A percentile compares a stretch with the other conserved stretches of the same genome.
Conservation (phyloP, 768 basidiomycete genomes). For the Ramaria sp. region DNA sequence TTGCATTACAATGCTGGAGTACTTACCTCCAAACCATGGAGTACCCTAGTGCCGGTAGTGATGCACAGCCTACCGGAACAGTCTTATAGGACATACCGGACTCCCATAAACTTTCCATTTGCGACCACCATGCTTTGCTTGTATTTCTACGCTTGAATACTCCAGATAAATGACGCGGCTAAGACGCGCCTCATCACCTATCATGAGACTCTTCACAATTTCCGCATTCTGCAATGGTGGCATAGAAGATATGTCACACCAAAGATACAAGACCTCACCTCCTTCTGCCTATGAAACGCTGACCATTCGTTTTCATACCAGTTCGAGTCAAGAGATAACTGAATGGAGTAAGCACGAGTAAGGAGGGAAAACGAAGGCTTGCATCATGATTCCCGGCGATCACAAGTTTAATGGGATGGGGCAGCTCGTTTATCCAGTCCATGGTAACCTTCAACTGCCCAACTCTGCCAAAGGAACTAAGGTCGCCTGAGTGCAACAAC, state of each 20-base stretch:
- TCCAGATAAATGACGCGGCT: slow-evolving; percentile 5
- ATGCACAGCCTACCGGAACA: not conserved
- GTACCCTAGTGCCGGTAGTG: not conserved
- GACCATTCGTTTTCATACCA: slow-evolving; percentile 5
- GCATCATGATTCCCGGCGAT: slow-evolving; percentile 4
- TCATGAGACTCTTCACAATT: not conserved
- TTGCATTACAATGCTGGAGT: not conserved
- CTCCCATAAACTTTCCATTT: slow-evolving; percentile 7
- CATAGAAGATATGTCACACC: not conserved
- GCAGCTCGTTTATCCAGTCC: slow-evolving; percentile 4
- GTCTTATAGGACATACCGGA: slow-evolving; percentile 1
- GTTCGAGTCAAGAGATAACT: slow-evolving; percentile 1
- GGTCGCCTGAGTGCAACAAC: slow-evolving; percentile 5
- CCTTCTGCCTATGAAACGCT: not conserved
- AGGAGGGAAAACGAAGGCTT: not conserved
- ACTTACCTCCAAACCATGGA: slow-evolving; percentile 1
- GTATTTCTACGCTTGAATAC: not conserved
- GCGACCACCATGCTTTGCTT: not conserved
- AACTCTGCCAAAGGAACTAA: not conserved
- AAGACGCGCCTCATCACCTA: slow-evolving; percentile 1
- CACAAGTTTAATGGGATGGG: slow-evolving; percentile 3
- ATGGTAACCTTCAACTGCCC: slow-evolving; percentile 2
- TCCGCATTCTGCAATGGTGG: not conserved
- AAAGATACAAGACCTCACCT: not conserved
- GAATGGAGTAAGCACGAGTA: not conserved